Conservation (phyloP, 805 yeast genomes). For the Cyberlindnera euphorbiiphila region DNA sequence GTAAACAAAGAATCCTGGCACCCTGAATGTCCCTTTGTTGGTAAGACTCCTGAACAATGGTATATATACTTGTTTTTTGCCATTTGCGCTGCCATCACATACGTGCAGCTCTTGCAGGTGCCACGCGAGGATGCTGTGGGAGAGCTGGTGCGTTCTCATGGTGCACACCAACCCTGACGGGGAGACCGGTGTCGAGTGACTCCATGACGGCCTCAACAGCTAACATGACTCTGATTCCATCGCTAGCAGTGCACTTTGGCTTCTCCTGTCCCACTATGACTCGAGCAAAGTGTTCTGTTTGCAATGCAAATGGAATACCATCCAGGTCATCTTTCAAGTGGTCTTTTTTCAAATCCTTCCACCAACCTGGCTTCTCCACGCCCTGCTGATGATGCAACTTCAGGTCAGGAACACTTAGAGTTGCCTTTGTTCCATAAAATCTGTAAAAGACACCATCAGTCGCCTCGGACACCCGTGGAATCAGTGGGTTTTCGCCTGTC, state of each 20-base stretch:
- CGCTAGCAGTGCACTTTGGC: constrained; percentile 16
- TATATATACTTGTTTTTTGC: background rate
- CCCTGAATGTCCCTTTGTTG: too few species aligned
- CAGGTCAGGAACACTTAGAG: constrained; percentile 18
- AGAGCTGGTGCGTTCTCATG: background rate
- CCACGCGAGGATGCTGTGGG: too few species aligned
- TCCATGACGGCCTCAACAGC: constrained; percentile 17
- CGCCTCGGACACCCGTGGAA: constrained; percentile 8
- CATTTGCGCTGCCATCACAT: background rate
- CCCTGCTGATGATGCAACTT: constrained; percentile 16
- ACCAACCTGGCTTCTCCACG: constrained; percentile 16
- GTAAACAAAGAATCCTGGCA: too few species aligned
- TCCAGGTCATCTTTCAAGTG: constrained; percentile 4
- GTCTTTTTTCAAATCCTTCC: constrained; percentile 12
- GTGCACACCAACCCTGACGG: constrained; percentile 7
- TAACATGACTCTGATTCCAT: constrained; percentile 18
- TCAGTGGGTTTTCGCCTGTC: constrained; percentile 22
- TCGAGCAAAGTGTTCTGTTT: constrained; percentile 17
- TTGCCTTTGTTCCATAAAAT: constrained; percentile 19
- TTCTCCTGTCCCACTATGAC: constrained; percentile 12
- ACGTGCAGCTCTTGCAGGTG: constrained; percentile 7
- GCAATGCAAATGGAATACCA: constrained; percentile 18
- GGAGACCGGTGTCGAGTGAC: constrained; percentile 12
- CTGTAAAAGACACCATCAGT: constrained; percentile 20
- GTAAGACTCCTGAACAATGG: background rate